Evolutionary conservation across 192 early-diverging fungal genomes (phyloP).

Genomic region (Podila epicladia): DNA sequence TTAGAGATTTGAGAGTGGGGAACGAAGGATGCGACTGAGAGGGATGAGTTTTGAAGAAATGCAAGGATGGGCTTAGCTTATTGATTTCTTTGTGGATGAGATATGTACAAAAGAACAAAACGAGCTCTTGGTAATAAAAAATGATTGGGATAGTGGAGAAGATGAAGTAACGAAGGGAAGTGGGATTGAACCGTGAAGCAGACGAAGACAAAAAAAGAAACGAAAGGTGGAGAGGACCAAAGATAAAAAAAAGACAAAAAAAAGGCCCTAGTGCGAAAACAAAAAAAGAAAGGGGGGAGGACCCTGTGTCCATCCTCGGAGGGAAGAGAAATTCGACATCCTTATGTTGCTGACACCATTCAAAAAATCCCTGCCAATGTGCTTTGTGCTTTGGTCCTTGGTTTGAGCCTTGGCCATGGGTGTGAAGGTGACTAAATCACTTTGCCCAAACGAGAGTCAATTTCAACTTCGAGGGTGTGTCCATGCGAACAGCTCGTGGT

Average conservation of each 20-base stretch:
- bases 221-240: slow-evolving; percentile 7
- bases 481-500: slow-evolving; percentile 1
- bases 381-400: no score
- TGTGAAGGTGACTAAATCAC: no score
- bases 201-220: not conserved
- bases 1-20: not conserved
- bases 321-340: no score
- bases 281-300: not conserved
- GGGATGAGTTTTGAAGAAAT: not conserved
- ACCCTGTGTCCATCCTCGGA: not conserved
- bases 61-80: not conserved
- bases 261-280: not conserved
- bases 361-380: no score
- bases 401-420: no score
- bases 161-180: not conserved
- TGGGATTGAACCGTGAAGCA: not conserved
- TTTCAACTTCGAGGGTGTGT: not conserved
- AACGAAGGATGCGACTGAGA: no score
- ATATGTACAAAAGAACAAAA: no score
- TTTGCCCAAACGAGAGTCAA: not conserved
- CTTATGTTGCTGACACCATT: no score
- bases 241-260: not conserved
- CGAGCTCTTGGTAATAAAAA: not conserved
- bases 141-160: not conserved
- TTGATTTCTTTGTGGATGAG: no score